Base-by-base conservation (phyloP, 1,284 basidiomycete genomes). In the Trichosporon sp. region DNA sequence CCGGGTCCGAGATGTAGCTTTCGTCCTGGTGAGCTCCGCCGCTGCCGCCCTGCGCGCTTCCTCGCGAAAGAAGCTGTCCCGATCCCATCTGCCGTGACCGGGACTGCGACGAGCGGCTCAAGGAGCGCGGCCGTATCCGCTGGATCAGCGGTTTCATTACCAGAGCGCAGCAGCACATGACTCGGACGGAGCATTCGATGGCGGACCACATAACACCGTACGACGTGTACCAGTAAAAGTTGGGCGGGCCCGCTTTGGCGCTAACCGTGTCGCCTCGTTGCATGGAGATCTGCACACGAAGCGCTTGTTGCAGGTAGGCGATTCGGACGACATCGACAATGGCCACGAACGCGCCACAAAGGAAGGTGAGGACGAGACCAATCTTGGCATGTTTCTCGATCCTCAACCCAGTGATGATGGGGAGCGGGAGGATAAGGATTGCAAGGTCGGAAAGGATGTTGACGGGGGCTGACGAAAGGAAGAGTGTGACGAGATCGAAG, bases 91-190 rank as follows among this genome's bases (percentile, higher is more conserved):
- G 32, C 1, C 63, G 31, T 7, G 68, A 69, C 32, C 63, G 35
- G 2, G 46, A 63, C 32, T 37, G 31, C 16, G 59, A 63, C 32
- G 59, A 63, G 12, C 59, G 59, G 16, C 59, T 48, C 66, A 51
- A 21, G 0, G 48, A 40, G 10, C 48, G 61, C 21, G 16, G 65
- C 67, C 64, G 67, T 37, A 79, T 69, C 35, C 76, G 71, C 73
- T 82, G 76, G n/a, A 83, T 74, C 40, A 84, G 75, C 5, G 83
- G 83, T 70, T 83, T 84, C 67, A 84, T 74, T 1, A 84, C 82
- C 19, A 84, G 75, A 0, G 80, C 79, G 67, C 79, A 83, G 46
- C 78, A 78, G 71, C 83, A 84, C 65, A 79, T 75, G 37, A 84
- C 68, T 16, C 83, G 82, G n/a, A 82, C 80, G 10, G 75, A 76